Evolutionary conservation across 768 basidiomycete genomes (phyloP).

Genomic region (Boletellus emodensis): DNA sequence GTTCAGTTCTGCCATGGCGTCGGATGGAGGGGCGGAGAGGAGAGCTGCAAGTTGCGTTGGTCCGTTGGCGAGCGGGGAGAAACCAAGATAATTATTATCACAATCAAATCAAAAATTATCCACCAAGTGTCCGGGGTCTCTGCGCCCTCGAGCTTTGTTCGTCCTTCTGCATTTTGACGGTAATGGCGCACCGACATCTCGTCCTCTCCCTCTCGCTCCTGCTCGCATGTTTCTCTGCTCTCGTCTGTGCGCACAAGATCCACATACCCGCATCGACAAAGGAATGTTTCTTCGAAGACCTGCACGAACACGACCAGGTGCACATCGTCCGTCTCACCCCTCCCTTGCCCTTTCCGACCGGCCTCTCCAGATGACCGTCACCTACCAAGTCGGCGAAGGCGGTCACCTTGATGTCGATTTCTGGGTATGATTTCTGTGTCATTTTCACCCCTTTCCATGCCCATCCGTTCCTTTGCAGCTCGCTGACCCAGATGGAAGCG

Average conservation of each 20-base stretch:
- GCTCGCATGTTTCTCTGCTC: constrained; percentile 28
- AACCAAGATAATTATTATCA: constrained; percentile 17
- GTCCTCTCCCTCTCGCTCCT: constrained; percentile 40
- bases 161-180: neutral
- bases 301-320: constrained; percentile 88
- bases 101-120: constrained; percentile 10
- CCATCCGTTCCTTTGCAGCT: constrained; percentile 48
- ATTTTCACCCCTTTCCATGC: neutral
- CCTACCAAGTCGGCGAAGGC: constrained; percentile 97
- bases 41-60: neutral
- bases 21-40: constrained; percentile 8
- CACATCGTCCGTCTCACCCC: neutral
- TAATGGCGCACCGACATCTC: constrained; percentile 38
- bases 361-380: constrained; percentile 85
- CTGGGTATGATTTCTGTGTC: constrained; percentile 53
- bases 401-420: constrained; percentile 98
- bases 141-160: too few species aligned
- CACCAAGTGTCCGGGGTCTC: constrained; percentile 27
- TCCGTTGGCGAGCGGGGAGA: constrained; percentile 16
- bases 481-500: constrained; percentile 63
- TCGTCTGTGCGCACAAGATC: constrained; percentile 63
- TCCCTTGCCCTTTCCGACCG: neutral
- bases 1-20: constrained; percentile 51
- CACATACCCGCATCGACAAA: constrained; percentile 75
- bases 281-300: constrained; percentile 96